These are phyloP conservation scores for Thelephora ganbajun DNA, from an alignment of 768 basidiomycete genomes.

Conservation along the genomic window DNA sequence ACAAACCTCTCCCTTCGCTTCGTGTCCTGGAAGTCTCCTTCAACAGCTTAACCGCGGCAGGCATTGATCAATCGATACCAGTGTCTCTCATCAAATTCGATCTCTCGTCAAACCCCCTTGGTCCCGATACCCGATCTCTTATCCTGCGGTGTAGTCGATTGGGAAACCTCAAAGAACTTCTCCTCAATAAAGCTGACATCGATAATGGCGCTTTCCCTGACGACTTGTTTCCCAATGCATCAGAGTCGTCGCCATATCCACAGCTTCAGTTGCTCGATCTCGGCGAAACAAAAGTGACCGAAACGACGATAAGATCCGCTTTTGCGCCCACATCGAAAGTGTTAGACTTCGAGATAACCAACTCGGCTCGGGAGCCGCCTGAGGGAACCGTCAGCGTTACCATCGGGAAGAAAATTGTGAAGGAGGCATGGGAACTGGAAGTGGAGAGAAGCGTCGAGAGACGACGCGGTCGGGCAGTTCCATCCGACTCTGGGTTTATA, in stretches of 20 bases:
- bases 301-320: conserved; percentile 28
- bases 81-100: conserved; percentile 40
- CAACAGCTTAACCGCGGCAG: conserved; percentile 44
- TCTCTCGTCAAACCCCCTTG: conserved; percentile 56
- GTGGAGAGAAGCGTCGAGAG: conserved; percentile 39
- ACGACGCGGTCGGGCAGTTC: conserved; percentile 12
- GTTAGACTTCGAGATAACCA: conserved; percentile 38
- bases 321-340: conserved; percentile 31
- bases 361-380: conserved; percentile 30
- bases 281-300: conserved; percentile 46
- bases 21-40: conserved; percentile 47
- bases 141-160: conserved; percentile 20
- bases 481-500: conserved; percentile 3
- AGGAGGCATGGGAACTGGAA: conserved; percentile 74
- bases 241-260: conserved; percentile 28
- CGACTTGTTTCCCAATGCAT: conserved; percentile 17
- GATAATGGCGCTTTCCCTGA: conserved; percentile 44
- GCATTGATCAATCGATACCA: conserved; percentile 46
- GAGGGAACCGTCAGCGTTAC: conserved; percentile 40
- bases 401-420: conserved; percentile 56
- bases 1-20: conserved; percentile 52
- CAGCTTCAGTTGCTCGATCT: conserved; percentile 46
- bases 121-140: conserved; percentile 25
- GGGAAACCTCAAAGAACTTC: conserved; percentile 40
- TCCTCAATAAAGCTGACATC: conserved; percentile 41